These are phyloP conservation scores for Ceratocystis papillata DNA, from an alignment of 2,329 filamentous ascomycete species.

Conservation along the genomic window DNA sequence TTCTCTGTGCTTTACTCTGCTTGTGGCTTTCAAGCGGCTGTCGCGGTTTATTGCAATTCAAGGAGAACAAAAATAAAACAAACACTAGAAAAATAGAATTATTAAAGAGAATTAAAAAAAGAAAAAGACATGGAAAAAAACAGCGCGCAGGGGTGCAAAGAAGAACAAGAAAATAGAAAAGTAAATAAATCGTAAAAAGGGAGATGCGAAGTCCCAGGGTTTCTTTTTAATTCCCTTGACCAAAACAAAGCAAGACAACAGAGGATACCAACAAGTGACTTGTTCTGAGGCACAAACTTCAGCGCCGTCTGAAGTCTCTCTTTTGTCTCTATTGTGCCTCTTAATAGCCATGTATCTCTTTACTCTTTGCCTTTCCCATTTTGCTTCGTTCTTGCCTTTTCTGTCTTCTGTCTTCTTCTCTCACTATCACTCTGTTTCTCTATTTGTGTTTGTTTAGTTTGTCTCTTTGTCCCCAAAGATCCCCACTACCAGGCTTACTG, in stretches of 20 bases:
- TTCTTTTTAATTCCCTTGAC: too few relatives aligned
- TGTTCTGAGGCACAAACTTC: too few relatives aligned
- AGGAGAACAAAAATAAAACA: not conserved
- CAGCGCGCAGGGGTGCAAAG: not conserved
- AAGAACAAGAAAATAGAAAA: not conserved
- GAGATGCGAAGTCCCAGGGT: not conserved
- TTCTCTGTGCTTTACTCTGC: not conserved
- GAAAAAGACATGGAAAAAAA: constrained; percentile 3
- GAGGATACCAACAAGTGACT: not conserved
- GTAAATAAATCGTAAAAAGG: not conserved
- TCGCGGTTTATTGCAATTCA: not conserved
- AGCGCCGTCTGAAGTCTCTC: too few relatives aligned
- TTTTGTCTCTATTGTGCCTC: too few relatives aligned
- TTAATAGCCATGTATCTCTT: too few relatives aligned
- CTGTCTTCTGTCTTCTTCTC: too few relatives aligned
- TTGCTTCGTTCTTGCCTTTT: too few relatives aligned
- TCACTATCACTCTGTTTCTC: too few relatives aligned
- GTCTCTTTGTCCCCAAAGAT: not conserved
- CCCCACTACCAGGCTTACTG: not conserved
- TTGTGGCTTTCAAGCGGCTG: not conserved
- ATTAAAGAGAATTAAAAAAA: not conserved
- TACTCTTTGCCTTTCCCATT: too few relatives aligned
- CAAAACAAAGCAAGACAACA: constrained; percentile 1
- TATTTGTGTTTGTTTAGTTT: too few relatives aligned
- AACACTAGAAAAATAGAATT: not conserved